Evolutionary conservation across 768 basidiomycete species (phyloP).

Genomic region (Cyathus striatus): DNA sequence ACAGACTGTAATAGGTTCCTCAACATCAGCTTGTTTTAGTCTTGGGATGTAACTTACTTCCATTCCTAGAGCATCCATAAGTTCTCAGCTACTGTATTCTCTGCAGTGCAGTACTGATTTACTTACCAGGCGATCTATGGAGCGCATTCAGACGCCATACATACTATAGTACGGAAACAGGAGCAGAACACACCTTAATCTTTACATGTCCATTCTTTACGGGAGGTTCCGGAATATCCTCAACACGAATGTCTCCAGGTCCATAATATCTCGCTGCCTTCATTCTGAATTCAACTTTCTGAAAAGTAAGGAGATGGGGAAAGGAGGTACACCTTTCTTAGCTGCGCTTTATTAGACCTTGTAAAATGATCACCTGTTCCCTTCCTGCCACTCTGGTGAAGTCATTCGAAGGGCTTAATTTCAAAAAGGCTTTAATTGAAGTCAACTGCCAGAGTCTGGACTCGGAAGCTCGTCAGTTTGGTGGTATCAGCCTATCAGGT

Average conservation of each 20-base stretch:
- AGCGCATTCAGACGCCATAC: neutral
- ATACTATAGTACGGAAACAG: constrained; percentile 2
- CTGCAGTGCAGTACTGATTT: neutral
- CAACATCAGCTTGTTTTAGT: neutral
- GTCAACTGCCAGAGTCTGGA: no score
- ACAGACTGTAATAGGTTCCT: constrained; percentile 24
- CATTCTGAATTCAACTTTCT: no score
- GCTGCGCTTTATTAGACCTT: no score
- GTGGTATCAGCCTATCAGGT: no score
- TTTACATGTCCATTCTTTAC: constrained; percentile 33
- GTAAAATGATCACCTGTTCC: no score
- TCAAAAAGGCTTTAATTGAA: no score
- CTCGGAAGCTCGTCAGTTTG: no score
- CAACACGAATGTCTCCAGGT: constrained; percentile 36
- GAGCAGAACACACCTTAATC: constrained; percentile 27
- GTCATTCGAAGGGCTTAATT: no score
- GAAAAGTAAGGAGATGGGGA: no score
- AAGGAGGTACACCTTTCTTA: no score
- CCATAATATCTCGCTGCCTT: constrained; percentile 42
- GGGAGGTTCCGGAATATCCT: constrained; percentile 32
- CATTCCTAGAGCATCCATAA: constrained; percentile 19
- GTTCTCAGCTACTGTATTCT: neutral
- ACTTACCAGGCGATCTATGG: constrained; percentile 23
- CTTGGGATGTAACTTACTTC: constrained; percentile 17
- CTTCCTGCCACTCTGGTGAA: no score